Base-by-base conservation (phyloP, 768 basidiomycete genomes). In the Lyophyllum shimeji region DNA sequence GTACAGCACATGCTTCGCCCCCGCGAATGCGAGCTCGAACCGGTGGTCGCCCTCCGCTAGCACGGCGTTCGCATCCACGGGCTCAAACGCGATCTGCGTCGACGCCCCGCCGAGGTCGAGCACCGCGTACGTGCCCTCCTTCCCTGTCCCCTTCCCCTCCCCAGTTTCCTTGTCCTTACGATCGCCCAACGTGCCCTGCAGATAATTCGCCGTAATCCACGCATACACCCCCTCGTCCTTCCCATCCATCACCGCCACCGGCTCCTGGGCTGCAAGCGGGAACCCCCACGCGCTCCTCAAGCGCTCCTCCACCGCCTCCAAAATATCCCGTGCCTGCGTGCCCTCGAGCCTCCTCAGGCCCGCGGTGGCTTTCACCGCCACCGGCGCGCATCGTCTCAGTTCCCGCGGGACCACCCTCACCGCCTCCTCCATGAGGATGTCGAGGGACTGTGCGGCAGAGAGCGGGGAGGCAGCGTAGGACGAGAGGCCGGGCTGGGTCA, bases 131-230 rank as follows among this genome's bases (percentile, higher is more conserved):
- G 76, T 61, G 39, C 42, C 42, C 24, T 17, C 33, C 18, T 29
- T 51, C 50, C 61, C 78, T 25, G 74, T 71, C 50, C 66, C 59
- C 1, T 75, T 72, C 15, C 80, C 29, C 24, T 20, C 33, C 23
- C 27, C 51, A 47, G 60, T 78, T 25, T 75, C 71, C 50, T 67
- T 59, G 1, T 75, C 72, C 17, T 80, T 71, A 47, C 80, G 9
- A 79, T 75, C 15, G 84, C 34, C 81, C 65, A 97, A 85, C 37
- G 88, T 84, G 50, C 81, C 80, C 42, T 96, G 75, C 46, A 98
- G 79, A 73, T 97, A 98, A 72, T 98, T 98, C 56, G 91, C 93
- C 17, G 96, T 97, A 61, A 98, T 93, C 95, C 96, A 98, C 25
- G 96, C 94, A 68, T 91, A 98, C n/a, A 98, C 93, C 29, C 93